Base-by-base conservation (phyloP, 495 filamentous ascomycete species). In the Aspergillus wentii region DNA sequence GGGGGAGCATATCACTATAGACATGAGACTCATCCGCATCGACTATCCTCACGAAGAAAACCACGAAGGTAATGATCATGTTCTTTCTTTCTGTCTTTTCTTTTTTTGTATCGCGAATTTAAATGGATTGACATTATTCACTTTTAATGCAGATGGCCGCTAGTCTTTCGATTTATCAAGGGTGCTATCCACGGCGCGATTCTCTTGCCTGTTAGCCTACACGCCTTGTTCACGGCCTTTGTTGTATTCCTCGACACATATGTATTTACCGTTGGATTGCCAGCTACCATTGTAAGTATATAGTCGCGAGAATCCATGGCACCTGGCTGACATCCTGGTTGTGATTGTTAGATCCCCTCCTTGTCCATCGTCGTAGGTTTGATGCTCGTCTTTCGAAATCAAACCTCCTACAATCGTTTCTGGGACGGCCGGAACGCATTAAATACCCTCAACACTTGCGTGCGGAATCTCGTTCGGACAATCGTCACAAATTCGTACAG, bases 361-460 rank as follows among this genome's bases (percentile, higher is more conserved):
- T 59, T 88, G 1, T 85, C 81, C 15, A 88, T 88, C 43, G 84
- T 88, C 34, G 83, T 88, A 17, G 84, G 84, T 52, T 53, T 88
- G 13, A 86, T 88, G 80, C 81, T 88, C 22, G 84, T 88, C 29
- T 87, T 87, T 68, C 77, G 84, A 10, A 86, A 88, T 44, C 68
- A 74, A 46, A 83, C 80, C 23, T 78, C 72, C 38, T 86, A 85
- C 59, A 83, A 83, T 41, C 69, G 82, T 3, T 86, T 84, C 61
- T 86, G 82, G 82, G 76, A 79, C 20, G 82, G 82, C 13, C 74
- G 79, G 21, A 79, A 77, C 35, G 63, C 72, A 17, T 66, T 84
- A 37, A 77, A 68, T 17, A 65, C 69, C 0, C 63, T 84, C 29
- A 69, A 69, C 37, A 82, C 80, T 19, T 67, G 61, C 22, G 66